Percentiles rank a stretch among this genome's conserved stretches.
phyloP scores from a whole-genome alignment of 768 basidiomycete species.

The Fomitopsis serialis region DNA sequence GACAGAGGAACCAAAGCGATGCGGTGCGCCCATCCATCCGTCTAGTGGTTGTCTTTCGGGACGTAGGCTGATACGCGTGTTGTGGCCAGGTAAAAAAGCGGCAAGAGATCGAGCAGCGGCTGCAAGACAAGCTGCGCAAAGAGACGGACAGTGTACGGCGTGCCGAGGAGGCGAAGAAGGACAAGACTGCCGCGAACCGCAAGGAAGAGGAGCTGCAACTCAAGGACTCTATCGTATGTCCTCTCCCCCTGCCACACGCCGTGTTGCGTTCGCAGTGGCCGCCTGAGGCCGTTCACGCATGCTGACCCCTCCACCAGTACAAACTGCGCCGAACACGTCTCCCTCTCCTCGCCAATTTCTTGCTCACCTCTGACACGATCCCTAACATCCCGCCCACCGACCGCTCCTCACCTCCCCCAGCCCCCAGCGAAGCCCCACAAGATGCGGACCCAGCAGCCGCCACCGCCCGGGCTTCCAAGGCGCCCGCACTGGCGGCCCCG shows the following conservation, averaged over 20 bases:
- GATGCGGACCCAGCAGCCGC: constrained; percentile 29
- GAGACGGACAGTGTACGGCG: constrained; percentile 83
- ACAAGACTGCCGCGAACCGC: constrained; percentile 67
- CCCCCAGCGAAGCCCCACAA: not conserved
- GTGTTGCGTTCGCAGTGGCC: not conserved
- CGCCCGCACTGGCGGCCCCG: constrained; percentile 16
- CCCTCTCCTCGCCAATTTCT: constrained; percentile 70
- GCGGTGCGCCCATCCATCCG: constrained; percentile 44
- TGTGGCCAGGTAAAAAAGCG: constrained; percentile 69
- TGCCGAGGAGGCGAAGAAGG: constrained; percentile 83
- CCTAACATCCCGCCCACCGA: constrained; percentile 22
- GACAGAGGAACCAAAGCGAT: constrained; percentile 79
- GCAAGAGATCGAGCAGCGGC: constrained; percentile 76
- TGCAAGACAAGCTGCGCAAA: constrained; percentile 79
- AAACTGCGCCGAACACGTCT: constrained; percentile 68
- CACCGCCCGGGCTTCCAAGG: constrained; percentile 18
- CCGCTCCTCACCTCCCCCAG: constrained; percentile 1
- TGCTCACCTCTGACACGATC: constrained; percentile 69
- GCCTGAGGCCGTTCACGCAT: no score
- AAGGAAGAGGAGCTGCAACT: constrained; percentile 81
- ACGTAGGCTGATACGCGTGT: not conserved
- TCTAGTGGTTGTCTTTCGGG: not conserved
- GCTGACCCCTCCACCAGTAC: constrained; percentile 37
- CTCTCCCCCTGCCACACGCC: not conserved
- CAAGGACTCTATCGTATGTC: constrained; percentile 73